Evolutionary conservation across 75 land plant species (phyloP), one percentile per base, ranked within the genome.

Genomic region (Sequoia sempervirens): DNA sequence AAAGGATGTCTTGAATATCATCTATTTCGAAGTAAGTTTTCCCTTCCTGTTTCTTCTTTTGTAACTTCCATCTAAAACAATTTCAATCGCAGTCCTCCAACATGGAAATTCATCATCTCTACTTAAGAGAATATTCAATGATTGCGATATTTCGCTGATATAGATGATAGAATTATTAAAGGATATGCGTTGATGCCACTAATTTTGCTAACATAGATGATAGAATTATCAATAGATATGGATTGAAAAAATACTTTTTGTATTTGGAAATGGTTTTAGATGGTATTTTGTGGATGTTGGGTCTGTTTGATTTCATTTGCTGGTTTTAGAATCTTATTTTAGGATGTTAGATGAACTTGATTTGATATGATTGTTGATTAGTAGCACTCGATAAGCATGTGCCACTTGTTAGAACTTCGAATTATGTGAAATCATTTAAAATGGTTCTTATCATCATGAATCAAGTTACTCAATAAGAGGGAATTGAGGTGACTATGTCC

Each of bases 1-100:
- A 34, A 34, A 34, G 36, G 36, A 34, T 34, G 36, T 34, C 54
- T 80, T 17, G 81, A 80, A 80, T 46, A 52, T 80, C 81, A 80
- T 46, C 53, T 80, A 80, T 80, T 80, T 18, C 81, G 54, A 80
- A 80, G 81, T 80, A 80, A 26, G 81, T 28, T 79, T 30, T n/a
- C n/a, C n/a, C n/a, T n/a, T n/a, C n/a, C n/a, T n/a, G n/a, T n/a
- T n/a, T n/a, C n/a, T n/a, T n/a, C n/a, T n/a, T n/a, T n/a, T n/a
- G n/a, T 38, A 4, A 36, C 15, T 75, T 17, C 20, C 66, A 61
- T 61, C 66, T 61, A 26, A 61, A 61, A 0, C 2, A 40, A 75
- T 75, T 9, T 13, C 78, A 75, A 15, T 18, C 78, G 17, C 23
- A 75, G 26, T 5, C 12, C 78, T 34, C 36, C 36, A 72, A 11